Conservation (phyloP, 2,329 filamentous ascomycete species). For the Scedosporium aurantiacum region DNA sequence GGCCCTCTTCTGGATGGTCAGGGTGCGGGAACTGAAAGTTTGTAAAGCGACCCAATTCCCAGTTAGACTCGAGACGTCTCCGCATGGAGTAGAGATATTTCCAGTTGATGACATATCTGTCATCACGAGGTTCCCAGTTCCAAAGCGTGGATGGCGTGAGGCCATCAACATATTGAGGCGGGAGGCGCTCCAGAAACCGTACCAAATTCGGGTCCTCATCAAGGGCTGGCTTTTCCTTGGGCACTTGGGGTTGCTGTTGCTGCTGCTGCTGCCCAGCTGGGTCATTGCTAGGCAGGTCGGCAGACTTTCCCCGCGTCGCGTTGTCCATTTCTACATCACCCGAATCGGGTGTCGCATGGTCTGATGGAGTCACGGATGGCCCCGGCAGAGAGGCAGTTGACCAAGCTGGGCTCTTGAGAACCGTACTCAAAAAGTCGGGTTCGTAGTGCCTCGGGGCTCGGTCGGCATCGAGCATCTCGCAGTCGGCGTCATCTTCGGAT, state of each 20-base stretch:
- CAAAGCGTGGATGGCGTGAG: constrained; percentile 22
- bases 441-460: constrained; percentile 15
- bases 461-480: constrained; percentile 23
- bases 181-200: neutral
- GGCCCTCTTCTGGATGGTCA: constrained; percentile 66
- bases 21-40: constrained; percentile 91
- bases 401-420: constrained; percentile 18
- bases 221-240: neutral
- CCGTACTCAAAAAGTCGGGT: constrained; percentile 10
- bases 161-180: neutral
- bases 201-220: neutral
- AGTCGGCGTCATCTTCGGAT: neutral
- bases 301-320: neutral
- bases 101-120: constrained; percentile 68
- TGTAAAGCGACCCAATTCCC: constrained; percentile 68
- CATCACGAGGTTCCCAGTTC: constrained; percentile 36
- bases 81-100: constrained; percentile 87
- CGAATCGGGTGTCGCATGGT: neutral
- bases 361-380: neutral
- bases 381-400: constrained; percentile 2
- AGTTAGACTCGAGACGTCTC: constrained; percentile 76
- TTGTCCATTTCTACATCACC: neutral
- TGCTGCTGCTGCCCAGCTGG: neutral
- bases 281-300: neutral
- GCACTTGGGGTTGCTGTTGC: neutral